Base-by-base conservation (phyloP, 2,329 filamentous ascomycete species). In the Cucurbitaria berberidis region DNA sequence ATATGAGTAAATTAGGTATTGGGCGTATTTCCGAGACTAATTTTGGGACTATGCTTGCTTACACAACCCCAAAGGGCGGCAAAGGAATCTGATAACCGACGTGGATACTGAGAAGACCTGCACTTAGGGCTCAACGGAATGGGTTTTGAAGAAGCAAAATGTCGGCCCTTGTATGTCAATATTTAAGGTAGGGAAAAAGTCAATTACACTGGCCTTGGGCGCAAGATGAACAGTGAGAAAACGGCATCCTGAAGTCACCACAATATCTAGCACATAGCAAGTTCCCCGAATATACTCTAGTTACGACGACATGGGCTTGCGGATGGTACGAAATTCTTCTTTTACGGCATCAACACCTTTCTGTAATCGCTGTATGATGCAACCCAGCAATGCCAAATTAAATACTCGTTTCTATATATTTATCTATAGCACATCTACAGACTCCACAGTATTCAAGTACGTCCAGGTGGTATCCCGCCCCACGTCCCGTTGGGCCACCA, bases 401-500 rank as follows among this genome's bases (percentile, higher is more conserved):
- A 11, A 30, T 30, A 30, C 29, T 30, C 11, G 9, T 30, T 11
- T 30, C 11, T 30, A 30, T 13, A 5, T 16, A 15, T 4, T 1
- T 15, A 34, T 34, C 30, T n/a, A 4, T 34, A 2, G 30, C 13
- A 34, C 30, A 34, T n/a, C 10, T 34, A n/a, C 30, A 34, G 16
- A 13, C 16, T 30, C 27, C 8, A 30, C 8, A n/a, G 30, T 34
- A 34, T 16, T 16, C 15, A 34, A n/a, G 36, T 39, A 24, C 36
- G 36, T 22, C 59, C 59, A 3, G 48, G 42, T 26, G 66, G 63
- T 18, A 68, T 64, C 22, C 60, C 66, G 26, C 45, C 53, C 73
- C 72, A 74, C 8, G 58, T 62, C 15, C 71, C 71, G 51, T 74
- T 67, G 8, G 55, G 38, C 48, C 55, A 64, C 71, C 71, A 75